phyloP scores from a whole-genome alignment of 2,329 filamentous ascomycete species.

The Drechslera avenae region DNA sequence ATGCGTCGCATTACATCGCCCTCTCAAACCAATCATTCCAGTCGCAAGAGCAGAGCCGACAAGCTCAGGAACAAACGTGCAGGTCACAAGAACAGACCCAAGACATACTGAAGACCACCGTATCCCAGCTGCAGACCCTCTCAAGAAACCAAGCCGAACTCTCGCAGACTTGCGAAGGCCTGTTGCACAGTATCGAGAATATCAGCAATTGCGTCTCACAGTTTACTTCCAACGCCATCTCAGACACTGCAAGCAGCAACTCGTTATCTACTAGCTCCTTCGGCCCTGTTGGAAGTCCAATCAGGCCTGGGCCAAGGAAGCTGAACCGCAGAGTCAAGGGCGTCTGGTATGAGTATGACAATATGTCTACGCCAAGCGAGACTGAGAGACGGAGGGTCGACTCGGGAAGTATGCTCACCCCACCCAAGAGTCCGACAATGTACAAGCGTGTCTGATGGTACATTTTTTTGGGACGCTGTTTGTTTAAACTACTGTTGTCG shows the following conservation, averaged over 20 bases:
- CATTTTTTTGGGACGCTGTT: background rate
- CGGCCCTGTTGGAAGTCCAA: slow-evolving; percentile 26
- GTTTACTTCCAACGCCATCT: slow-evolving; percentile 16
- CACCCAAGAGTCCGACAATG: slow-evolving; percentile 28
- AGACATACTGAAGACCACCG: slow-evolving; percentile 32
- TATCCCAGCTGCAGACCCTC: slow-evolving; percentile 36
- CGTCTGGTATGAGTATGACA: slow-evolving; percentile 47
- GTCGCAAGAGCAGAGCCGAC: slow-evolving; percentile 34
- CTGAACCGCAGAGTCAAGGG: slow-evolving; percentile 42
- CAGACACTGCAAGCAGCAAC: slow-evolving; percentile 22
- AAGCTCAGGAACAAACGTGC: slow-evolving; percentile 34
- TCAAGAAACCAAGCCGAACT: slow-evolving; percentile 37
- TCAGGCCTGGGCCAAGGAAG: slow-evolving; percentile 40
- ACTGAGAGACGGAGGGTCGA: slow-evolving; percentile 23
- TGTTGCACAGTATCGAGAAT: slow-evolving; percentile 38
- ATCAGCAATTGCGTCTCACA: slow-evolving; percentile 26
- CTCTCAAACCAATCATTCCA: slow-evolving; percentile 40
- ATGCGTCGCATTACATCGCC: slow-evolving; percentile 44
- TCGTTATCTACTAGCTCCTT: slow-evolving; percentile 14
- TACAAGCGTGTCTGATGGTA: slow-evolving; percentile 14
- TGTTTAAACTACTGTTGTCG: no score
- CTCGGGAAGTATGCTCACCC: slow-evolving; percentile 28
- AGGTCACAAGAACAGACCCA: slow-evolving; percentile 35
- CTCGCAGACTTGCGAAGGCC: slow-evolving; percentile 34
- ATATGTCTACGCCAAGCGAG: slow-evolving; percentile 6